Evolutionary conservation across 2,329 filamentous ascomycete species (phyloP).

Genomic region (Phyllosticta paracitricarpa): DNA sequence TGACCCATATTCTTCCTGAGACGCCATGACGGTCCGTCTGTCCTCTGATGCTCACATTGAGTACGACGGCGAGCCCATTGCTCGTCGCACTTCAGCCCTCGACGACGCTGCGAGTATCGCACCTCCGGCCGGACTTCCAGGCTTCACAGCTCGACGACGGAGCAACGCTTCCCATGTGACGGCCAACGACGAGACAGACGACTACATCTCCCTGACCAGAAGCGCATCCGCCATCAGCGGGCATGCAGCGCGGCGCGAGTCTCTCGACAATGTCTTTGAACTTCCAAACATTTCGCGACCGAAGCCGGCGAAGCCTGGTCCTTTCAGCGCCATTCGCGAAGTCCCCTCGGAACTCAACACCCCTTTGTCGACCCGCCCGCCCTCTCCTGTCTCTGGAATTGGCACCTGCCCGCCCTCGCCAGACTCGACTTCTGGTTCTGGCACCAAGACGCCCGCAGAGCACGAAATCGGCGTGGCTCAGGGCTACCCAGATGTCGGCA

Average conservation of each 20-base stretch:
- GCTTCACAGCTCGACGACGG: constrained; percentile 4
- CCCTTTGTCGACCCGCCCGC: constrained; percentile 5
- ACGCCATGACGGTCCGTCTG: background rate
- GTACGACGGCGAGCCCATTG: constrained; percentile 8
- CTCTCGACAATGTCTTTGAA: constrained; percentile 1
- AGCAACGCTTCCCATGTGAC: constrained; percentile 7
- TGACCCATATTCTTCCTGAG: background rate
- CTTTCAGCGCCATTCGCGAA: constrained; percentile 9
- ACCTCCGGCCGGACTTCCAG: constrained; percentile 6
- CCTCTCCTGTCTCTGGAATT: constrained; percentile 2
- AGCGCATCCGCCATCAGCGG: constrained; percentile 10
- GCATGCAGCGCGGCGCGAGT: constrained; percentile 5
- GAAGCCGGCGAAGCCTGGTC: constrained; percentile 6
- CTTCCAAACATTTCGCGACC: constrained; percentile 7
- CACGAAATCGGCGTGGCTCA: constrained; percentile 4
- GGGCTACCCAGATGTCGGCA: constrained; percentile 24
- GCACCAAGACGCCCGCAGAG: background rate
- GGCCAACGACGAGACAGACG: constrained; percentile 2
- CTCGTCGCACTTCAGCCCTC: constrained; percentile 7
- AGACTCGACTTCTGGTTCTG: background rate
- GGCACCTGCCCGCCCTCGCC: constrained; percentile 6
- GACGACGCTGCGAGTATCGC: constrained; percentile 7
- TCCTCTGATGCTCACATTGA: background rate
- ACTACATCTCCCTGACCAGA: constrained; percentile 1
- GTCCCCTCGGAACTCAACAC: constrained; percentile 8